A percentile compares a stretch with the other conserved stretches of the same genome.
Conservation (phyloP, 78 protist genomes). For the Chrysochromulina parva region DNA sequence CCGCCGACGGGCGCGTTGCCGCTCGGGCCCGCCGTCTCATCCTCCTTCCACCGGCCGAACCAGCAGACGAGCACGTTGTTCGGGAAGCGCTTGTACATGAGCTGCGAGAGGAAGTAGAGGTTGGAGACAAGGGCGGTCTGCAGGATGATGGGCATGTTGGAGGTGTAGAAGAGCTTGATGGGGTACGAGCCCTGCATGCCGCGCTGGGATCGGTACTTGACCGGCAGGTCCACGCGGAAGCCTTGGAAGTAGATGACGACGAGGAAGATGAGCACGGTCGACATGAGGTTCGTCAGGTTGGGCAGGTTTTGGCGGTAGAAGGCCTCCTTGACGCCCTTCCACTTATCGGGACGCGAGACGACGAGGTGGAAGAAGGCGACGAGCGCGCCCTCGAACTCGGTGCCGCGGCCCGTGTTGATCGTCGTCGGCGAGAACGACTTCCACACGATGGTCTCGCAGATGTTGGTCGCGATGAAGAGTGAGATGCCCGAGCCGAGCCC, state of each 20-base stretch:
- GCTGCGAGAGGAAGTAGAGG: conserved; percentile 96
- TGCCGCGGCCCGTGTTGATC: conserved; percentile 95
- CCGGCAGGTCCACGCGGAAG: conserved; percentile 93
- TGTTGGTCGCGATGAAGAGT: conserved; percentile 99
- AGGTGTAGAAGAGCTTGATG: conserved; percentile 99
- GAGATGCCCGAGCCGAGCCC: conserved; percentile 99
- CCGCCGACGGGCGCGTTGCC: conserved; percentile 89
- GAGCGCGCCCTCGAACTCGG: conserved; percentile 99
- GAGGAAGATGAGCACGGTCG: conserved; percentile 96
- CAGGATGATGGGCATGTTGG: conserved; percentile 99
- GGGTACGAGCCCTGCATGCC: conserved; percentile 87
- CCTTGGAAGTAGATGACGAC: conserved; percentile 99
- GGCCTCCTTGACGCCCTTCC: conserved; percentile 96
- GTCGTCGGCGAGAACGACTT: conserved; percentile 98
- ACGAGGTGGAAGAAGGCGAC: conserved; percentile 97
- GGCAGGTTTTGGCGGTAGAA: conserved; percentile 98
- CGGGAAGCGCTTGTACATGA: conserved; percentile 90
- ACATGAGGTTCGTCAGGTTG: conserved; percentile 96
- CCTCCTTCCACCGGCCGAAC: conserved; percentile 95
- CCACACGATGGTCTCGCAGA: conserved; percentile 99
- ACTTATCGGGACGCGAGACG: conserved; percentile 83
- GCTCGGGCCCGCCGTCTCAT: neutral
- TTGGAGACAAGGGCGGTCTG: conserved; percentile 96
- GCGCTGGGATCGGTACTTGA: conserved; percentile 63
- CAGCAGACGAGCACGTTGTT: conserved; percentile 82